Evolutionary conservation across 2,329 filamentous ascomycete genomes (phyloP).

Genomic region (Sarocladiaceae sp.): DNA sequence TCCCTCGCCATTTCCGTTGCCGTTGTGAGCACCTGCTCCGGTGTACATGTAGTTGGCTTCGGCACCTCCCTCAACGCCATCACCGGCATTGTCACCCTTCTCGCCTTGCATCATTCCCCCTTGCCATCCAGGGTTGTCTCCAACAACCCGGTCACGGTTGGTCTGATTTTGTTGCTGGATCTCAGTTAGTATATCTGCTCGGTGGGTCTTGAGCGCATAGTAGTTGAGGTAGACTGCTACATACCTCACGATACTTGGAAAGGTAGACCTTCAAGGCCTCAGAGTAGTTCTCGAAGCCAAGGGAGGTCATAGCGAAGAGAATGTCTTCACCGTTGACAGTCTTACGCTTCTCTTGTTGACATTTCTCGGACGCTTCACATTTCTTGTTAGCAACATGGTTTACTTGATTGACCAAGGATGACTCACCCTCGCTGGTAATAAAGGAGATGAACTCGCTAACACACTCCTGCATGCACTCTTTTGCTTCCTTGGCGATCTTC

Average conservation of each 20-base stretch:
- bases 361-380: conserved; percentile 86
- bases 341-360: conserved; percentile 98
- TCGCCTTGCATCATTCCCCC: conserved; percentile 27
- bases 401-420: too few relatives aligned
- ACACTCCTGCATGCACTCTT: conserved; percentile 99
- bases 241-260: conserved; percentile 95
- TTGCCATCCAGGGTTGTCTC: conserved; percentile 25
- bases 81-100: conserved; percentile 39
- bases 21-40: conserved; percentile 54
- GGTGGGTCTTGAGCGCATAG: too few relatives aligned
- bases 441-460: conserved; percentile 99
- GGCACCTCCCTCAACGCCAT: conserved; percentile 37
- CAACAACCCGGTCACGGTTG: conserved; percentile 34
- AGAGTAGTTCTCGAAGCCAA: conserved; percentile 98
- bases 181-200: not conserved
- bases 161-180: conserved; percentile 38
- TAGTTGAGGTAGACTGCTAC: too few relatives aligned
- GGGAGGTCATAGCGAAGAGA: conserved; percentile 96
- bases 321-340: conserved; percentile 99
- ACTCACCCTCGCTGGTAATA: conserved; percentile 95
- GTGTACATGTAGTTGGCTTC: conserved; percentile 49
- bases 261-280: conserved; percentile 98
- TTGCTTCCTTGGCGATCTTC: conserved; percentile 98
- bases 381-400: not conserved
- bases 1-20: conserved; percentile 46